Percentiles rank a stretch among this genome's conserved stretches.
phyloP scores from a whole-genome alignment of 139 green algal species.

The Monoraphidium neglectum region DNA sequence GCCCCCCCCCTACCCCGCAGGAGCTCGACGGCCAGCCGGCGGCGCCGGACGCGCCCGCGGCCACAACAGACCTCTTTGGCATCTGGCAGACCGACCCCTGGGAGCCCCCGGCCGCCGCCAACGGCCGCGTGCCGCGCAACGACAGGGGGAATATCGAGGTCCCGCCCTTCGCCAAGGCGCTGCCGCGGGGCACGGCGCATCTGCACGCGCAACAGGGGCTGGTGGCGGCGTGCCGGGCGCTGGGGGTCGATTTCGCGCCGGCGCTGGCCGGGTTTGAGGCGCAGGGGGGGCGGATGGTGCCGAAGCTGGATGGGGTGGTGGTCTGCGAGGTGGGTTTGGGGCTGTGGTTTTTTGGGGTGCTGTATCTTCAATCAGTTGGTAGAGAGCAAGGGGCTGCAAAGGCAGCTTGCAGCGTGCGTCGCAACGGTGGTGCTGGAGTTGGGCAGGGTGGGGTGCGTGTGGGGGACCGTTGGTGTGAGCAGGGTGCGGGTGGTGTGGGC shows the following conservation, averaged over 20 bases:
- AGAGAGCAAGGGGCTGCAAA: neutral
- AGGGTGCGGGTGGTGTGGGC: too few species aligned
- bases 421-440: neutral
- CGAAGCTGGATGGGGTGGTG: conserved; percentile 77
- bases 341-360: neutral
- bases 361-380: neutral
- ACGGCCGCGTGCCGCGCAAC: conserved; percentile 81
- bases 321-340: conserved; percentile 57
- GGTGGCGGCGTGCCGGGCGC: conserved; percentile 37
- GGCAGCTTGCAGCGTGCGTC: neutral
- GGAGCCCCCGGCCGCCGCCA: conserved; percentile 47
- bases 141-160: conserved; percentile 82
- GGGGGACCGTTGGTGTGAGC: too few species aligned
- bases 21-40: too few species aligned
- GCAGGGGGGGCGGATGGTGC: conserved; percentile 65
- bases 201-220: conserved; percentile 33
- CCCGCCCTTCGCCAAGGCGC: conserved; percentile 58
- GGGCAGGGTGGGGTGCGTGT: neutral
- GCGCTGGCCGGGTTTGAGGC: conserved; percentile 81
- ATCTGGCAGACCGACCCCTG: conserved; percentile 81
- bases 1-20: too few species aligned
- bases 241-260: conserved; percentile 77
- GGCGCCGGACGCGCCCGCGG: conserved; percentile 3
- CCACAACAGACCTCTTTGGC: conserved; percentile 66
- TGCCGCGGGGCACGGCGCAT: conserved; percentile 71